phyloP scores from a whole-genome alignment of 2,329 filamentous ascomycete species.

The Ophiocordyceps sinensis region DNA sequence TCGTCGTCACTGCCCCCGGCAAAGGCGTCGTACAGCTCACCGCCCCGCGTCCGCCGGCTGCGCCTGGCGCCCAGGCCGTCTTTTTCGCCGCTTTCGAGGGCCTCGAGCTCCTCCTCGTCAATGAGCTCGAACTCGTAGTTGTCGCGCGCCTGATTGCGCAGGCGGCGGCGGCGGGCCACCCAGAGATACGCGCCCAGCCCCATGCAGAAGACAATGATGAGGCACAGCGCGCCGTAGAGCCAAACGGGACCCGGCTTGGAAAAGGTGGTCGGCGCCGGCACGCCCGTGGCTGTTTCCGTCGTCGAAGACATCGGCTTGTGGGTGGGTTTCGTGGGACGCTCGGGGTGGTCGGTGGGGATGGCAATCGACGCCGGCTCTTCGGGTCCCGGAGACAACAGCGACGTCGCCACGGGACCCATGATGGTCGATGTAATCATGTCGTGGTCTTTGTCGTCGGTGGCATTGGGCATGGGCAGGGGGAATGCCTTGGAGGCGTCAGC shows the following conservation, averaged over 20 bases:
- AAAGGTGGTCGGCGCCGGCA: slow-evolving; percentile 50
- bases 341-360: slow-evolving; percentile 47
- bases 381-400: slow-evolving; percentile 30
- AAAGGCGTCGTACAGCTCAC: slow-evolving; percentile 95
- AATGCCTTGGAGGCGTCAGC: slow-evolving; percentile 61
- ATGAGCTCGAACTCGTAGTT: slow-evolving; percentile 92
- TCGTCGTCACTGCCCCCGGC: slow-evolving; percentile 66
- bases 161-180: slow-evolving; percentile 61
- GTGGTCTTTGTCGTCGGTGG: slow-evolving; percentile 73
- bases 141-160: slow-evolving; percentile 60
- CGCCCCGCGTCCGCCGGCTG: slow-evolving; percentile 47
- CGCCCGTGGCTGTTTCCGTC: slow-evolving; percentile 1
- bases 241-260: slow-evolving; percentile 79
- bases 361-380: slow-evolving; percentile 27
- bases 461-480: slow-evolving; percentile 67
- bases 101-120: slow-evolving; percentile 61
- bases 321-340: slow-evolving; percentile 41
- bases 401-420: slow-evolving; percentile 10
- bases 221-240: slow-evolving; percentile 77
- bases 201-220: slow-evolving; percentile 73
- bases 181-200: slow-evolving; percentile 73
- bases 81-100: slow-evolving; percentile 33
- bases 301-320: slow-evolving; percentile 17
- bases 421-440: slow-evolving; percentile 47
- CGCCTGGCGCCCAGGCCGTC: slow-evolving; percentile 22